phyloP scores from a whole-genome alignment of 345 rosid species.

The Geranium rotundifolium region DNA sequence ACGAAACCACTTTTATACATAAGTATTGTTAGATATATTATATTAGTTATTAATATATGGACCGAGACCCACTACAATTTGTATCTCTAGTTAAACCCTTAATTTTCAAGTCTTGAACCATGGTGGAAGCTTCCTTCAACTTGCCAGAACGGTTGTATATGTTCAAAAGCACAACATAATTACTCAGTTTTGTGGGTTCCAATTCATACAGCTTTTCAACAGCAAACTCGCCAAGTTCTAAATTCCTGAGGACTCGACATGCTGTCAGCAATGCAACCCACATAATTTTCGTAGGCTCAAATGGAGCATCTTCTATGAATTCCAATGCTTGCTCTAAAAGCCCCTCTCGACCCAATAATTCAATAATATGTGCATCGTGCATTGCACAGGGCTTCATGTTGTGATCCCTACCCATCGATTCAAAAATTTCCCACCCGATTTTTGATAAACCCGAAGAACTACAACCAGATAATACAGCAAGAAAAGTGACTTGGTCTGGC shows the following conservation, averaged over 20 bases:
- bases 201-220: constrained; percentile 72
- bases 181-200: constrained; percentile 75
- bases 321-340: constrained; percentile 77
- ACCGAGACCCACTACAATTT: too few relatives aligned
- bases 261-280: constrained; percentile 91
- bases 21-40: too few relatives aligned
- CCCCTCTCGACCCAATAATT: constrained; percentile 66
- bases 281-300: constrained; percentile 67
- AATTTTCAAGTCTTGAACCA: constrained; percentile 49
- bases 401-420: constrained; percentile 50
- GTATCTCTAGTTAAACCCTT: too few relatives aligned
- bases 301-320: constrained; percentile 48
- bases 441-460: constrained; percentile 57
- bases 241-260: constrained; percentile 54
- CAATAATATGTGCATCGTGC: constrained; percentile 78
- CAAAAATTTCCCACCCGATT: constrained; percentile 66
- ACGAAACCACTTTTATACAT: too few relatives aligned
- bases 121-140: constrained; percentile 54
- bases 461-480: constrained; percentile 69
- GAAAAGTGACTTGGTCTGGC: constrained; percentile 76
- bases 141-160: constrained; percentile 61
- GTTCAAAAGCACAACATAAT: constrained; percentile 64
- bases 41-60: too few relatives aligned
- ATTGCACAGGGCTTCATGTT: constrained; percentile 73
- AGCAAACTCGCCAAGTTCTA: constrained; percentile 71